Conservation (phyloP, 768 basidiomycete species). For the Melanogaster broomeanus region DNA sequence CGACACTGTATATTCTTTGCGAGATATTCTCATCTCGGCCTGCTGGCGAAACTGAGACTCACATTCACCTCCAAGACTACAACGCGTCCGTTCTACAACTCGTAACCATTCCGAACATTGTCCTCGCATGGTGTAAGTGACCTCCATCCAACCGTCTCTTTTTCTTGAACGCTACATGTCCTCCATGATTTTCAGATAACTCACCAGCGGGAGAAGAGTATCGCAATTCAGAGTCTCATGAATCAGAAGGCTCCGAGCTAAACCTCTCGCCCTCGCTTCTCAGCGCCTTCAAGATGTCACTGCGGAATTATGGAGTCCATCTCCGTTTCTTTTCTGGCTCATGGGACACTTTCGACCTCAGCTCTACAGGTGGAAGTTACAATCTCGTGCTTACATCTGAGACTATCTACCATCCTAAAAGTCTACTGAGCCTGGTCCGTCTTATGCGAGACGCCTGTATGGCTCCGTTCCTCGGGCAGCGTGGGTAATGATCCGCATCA, state of each 20-base stretch:
- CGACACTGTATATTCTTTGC: slow-evolving; percentile 72
- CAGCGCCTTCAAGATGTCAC: slow-evolving; percentile 60
- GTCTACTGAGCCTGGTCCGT: slow-evolving; percentile 58
- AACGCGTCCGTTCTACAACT: slow-evolving; percentile 80
- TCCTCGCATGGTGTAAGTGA: slow-evolving; percentile 80
- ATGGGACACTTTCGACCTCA: slow-evolving; percentile 62
- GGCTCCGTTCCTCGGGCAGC: background rate
- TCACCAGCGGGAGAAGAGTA: slow-evolving; percentile 57
- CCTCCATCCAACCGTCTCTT: background rate
- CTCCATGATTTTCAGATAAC: slow-evolving; percentile 44
- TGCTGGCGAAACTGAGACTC: slow-evolving; percentile 35
- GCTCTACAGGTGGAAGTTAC: slow-evolving; percentile 43
- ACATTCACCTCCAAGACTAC: slow-evolving; percentile 89
- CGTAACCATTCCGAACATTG: slow-evolving; percentile 75
- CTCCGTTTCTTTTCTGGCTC: slow-evolving; percentile 81
- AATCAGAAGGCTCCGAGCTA: slow-evolving; percentile 50
- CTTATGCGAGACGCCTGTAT: slow-evolving; percentile 47
- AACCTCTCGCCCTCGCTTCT: slow-evolving; percentile 66
- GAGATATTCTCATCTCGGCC: slow-evolving; percentile 48
- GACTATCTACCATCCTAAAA: slow-evolving; percentile 81
- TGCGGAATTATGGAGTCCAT: slow-evolving; percentile 53
- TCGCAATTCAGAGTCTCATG: slow-evolving; percentile 35
- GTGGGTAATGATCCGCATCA: background rate
- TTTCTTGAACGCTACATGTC: background rate
- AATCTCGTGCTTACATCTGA: slow-evolving; percentile 86